A percentile compares a stretch with the other conserved stretches of the same genome.
Conservation (phyloP, 495 filamentous ascomycete genomes). For the Elasticomyces elasticus region DNA sequence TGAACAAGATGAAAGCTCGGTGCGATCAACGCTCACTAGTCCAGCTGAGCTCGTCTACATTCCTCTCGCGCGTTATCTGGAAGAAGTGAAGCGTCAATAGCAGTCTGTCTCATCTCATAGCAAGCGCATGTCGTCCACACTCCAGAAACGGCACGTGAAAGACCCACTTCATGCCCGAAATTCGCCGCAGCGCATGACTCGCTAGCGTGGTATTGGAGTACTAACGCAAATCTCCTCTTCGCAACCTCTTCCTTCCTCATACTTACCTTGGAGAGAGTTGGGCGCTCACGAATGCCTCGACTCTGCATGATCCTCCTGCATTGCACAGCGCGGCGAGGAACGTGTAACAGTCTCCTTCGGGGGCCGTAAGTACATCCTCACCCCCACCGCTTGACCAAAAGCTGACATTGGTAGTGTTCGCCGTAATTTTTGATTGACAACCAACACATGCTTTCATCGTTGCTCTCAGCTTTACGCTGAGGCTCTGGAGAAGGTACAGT, state of each 20-base stretch:
- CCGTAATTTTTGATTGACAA: neutral
- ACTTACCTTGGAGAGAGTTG: constrained; percentile 7
- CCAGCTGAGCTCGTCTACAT: too few species aligned
- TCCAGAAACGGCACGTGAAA: too few species aligned
- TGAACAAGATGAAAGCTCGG: neutral
- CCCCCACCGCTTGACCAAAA: too few species aligned
- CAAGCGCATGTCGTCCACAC: too few species aligned
- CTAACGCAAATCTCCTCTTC: neutral
- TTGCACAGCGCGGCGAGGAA: constrained; percentile 28
- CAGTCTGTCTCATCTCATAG: too few species aligned
- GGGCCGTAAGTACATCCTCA: neutral
- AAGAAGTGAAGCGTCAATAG: too few species aligned
- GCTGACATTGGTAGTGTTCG: too few species aligned
- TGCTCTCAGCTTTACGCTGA: neutral
- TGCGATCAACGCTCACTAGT: too few species aligned
- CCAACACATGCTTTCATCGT: too few species aligned
- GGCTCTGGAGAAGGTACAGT: too few species aligned
- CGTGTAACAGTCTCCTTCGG: constrained; percentile 4
- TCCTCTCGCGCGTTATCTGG: too few species aligned
- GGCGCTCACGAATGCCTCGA: constrained; percentile 15
- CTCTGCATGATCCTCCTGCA: constrained; percentile 22
- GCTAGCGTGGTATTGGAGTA: neutral
- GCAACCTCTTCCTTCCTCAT: neutral
- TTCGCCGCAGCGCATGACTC: neutral
- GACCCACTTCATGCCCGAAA: too few species aligned